A percentile compares a stretch with the other conserved stretches of the same genome.
Conservation (phyloP, 176 grass and related monocot genomes). For the Rhynchospora pubera region DNA sequence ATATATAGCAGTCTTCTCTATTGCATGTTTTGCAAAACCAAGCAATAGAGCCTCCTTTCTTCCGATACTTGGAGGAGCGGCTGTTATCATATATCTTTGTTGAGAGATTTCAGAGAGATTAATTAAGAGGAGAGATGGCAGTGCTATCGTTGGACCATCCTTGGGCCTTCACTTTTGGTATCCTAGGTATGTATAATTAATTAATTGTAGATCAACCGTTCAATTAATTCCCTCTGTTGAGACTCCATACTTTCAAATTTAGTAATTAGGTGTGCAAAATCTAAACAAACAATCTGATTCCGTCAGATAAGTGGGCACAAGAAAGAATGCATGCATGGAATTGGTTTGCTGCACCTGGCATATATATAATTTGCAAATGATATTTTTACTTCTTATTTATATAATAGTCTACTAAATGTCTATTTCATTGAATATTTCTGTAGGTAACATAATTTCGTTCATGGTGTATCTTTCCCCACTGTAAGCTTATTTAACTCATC, state of each 20-base stretch:
- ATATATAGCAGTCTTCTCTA: not conserved
- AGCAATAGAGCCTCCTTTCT: not conserved
- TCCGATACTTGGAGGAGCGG: not conserved
- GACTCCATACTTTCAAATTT: not conserved
- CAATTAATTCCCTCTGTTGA: not conserved
- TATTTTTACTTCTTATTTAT: not conserved
- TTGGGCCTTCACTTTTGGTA: slow-evolving; percentile 93
- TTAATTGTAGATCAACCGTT: not conserved
- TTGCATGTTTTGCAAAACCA: not conserved
- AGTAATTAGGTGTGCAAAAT: not conserved
- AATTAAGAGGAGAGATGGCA: slow-evolving; percentile 38
- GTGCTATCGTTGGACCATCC: slow-evolving; percentile 65
- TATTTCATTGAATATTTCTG: slow-evolving; percentile 13
- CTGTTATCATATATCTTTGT: not conserved
- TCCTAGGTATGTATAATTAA: slow-evolving; percentile 55
- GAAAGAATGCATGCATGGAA: not conserved
- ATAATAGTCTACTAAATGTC: not conserved
- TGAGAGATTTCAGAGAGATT: not conserved
- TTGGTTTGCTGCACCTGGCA: not conserved
- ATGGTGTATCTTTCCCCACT: slow-evolving; percentile 75
- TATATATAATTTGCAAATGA: not conserved
- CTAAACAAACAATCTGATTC: not conserved
- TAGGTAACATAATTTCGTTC: slow-evolving; percentile 82
- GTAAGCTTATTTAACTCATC: slow-evolving; percentile 33
- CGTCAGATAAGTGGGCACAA: not conserved